Percentiles rank a stretch among this genome's conserved stretches.
phyloP scores from a whole-genome alignment of 352 stramenopile genomes.

The Peronosclerospora sorghi region DNA sequence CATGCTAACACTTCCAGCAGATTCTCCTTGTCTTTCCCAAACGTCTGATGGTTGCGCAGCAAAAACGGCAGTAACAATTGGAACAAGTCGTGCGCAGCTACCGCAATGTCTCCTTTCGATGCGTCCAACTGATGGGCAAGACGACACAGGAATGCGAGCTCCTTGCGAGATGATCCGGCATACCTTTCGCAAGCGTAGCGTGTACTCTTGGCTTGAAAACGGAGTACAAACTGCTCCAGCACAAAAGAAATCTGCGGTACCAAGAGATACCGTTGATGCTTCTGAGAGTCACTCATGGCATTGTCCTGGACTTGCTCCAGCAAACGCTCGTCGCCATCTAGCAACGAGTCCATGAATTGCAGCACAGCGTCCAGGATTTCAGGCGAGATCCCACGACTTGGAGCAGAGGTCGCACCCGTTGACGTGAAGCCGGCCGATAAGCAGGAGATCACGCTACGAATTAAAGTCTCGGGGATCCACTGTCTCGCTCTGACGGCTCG shows the following conservation, averaged over 20 bases:
- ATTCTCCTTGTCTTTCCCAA: conserved; percentile 66
- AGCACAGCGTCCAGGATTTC: conserved; percentile 63
- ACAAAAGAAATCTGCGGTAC: conserved; percentile 72
- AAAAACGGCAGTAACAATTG: conserved; percentile 78
- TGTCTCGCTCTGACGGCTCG: conserved; percentile 29
- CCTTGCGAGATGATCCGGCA: conserved; percentile 68
- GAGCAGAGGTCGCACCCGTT: conserved; percentile 9
- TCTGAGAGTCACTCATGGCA: conserved; percentile 2
- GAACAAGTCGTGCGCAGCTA: conserved; percentile 66
- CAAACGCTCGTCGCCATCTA: conserved; percentile 57
- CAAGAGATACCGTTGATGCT: conserved; percentile 16
- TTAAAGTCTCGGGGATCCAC: conserved; percentile 23
- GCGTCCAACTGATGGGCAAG: conserved; percentile 52
- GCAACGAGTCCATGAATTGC: conserved; percentile 63
- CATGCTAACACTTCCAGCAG: conserved; percentile 60
- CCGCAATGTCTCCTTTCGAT: conserved; percentile 20
- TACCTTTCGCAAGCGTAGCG: conserved; percentile 68
- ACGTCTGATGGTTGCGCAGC: conserved; percentile 71
- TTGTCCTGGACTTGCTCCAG: conserved; percentile 17
- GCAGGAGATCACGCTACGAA: conserved; percentile 52
- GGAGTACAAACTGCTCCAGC: conserved; percentile 64
- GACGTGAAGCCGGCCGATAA: conserved; percentile 45
- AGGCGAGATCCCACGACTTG: conserved; percentile 39
- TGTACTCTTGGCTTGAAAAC: conserved; percentile 72
- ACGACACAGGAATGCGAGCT: conserved; percentile 72